Percentiles rank a stretch among this genome's conserved stretches.
phyloP scores from a whole-genome alignment of 331 rosid species.

The Malus hybrid region DNA sequence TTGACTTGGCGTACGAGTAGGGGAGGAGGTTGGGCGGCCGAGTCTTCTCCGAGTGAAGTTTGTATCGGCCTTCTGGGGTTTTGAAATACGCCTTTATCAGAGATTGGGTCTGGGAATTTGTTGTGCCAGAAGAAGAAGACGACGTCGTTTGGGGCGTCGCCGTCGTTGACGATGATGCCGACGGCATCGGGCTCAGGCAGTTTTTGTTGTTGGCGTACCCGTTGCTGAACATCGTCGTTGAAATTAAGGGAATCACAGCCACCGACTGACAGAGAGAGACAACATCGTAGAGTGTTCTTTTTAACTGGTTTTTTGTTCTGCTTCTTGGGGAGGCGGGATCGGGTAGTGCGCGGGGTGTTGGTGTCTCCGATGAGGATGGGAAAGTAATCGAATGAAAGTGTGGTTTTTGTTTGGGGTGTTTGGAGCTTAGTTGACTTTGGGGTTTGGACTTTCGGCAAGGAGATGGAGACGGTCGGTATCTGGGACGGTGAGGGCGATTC shows the following conservation, averaged over 20 bases:
- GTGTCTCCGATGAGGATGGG: no score
- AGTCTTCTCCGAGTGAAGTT: constrained; percentile 90
- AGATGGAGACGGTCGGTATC: background rate
- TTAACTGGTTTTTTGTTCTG: background rate
- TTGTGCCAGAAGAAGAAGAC: background rate
- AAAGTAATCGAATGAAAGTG: no score
- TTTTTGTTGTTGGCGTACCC: constrained; percentile 1
- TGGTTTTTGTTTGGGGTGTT: no score
- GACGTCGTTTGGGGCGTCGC: background rate
- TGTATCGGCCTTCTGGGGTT: constrained; percentile 93
- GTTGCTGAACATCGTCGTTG: constrained; percentile 3
- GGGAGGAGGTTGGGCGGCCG: constrained; percentile 89
- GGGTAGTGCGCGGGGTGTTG: background rate
- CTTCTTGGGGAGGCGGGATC: background rate
- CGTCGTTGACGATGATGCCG: background rate
- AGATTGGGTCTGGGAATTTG: constrained; percentile 5
- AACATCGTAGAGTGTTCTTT: background rate
- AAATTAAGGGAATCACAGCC: background rate
- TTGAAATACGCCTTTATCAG: constrained; percentile 71
- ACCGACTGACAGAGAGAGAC: background rate
- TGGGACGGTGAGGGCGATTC: background rate
- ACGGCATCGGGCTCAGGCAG: background rate
- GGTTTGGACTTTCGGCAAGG: background rate
- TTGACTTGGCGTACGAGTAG: constrained; percentile 82
- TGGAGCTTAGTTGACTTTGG: background rate